A percentile compares a stretch with the other conserved stretches of the same genome.
Evolutionary conservation across 805 yeast species (phyloP).

Genomic region (Myxozyma vanderwaltii): DNA sequence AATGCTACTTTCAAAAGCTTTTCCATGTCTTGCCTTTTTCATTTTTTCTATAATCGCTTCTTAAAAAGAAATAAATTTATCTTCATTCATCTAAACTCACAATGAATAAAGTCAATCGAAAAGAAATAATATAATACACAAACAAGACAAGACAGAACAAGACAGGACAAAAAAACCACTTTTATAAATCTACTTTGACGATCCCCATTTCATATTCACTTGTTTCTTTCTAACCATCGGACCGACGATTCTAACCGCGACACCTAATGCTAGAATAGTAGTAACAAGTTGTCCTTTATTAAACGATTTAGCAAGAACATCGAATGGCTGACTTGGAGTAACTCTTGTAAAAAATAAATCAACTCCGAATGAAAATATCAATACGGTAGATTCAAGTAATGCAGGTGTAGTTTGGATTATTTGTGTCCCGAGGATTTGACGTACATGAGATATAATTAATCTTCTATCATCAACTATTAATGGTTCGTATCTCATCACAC

Average conservation of each 20-base stretch:
- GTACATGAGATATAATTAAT: slow-evolving; percentile 54
- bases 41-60: not conserved
- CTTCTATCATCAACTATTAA: slow-evolving; percentile 54
- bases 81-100: too few relatives aligned
- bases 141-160: too few relatives aligned
- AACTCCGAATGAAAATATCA: slow-evolving; percentile 64
- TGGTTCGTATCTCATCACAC: slow-evolving; percentile 69
- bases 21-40: not conserved
- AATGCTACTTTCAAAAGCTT: too few relatives aligned
- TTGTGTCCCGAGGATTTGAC: slow-evolving; percentile 46
- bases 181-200: not conserved
- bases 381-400: slow-evolving; percentile 74
- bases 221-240: slow-evolving; percentile 61
- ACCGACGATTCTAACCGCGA: slow-evolving; percentile 51
- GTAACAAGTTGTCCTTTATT: slow-evolving; percentile 62
- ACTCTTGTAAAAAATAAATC: slow-evolving; percentile 77
- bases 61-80: not conserved
- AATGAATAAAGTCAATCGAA: too few relatives aligned
- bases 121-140: too few relatives aligned
- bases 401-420: slow-evolving; percentile 51
- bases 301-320: slow-evolving; percentile 66
- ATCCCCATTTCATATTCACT: slow-evolving; percentile 57
- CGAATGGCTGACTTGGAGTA: slow-evolving; percentile 83
- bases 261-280: slow-evolving; percentile 58
- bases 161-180: too few relatives aligned